Conservation (phyloP, 345 rosid species). For the Corchorus olitorius region DNA sequence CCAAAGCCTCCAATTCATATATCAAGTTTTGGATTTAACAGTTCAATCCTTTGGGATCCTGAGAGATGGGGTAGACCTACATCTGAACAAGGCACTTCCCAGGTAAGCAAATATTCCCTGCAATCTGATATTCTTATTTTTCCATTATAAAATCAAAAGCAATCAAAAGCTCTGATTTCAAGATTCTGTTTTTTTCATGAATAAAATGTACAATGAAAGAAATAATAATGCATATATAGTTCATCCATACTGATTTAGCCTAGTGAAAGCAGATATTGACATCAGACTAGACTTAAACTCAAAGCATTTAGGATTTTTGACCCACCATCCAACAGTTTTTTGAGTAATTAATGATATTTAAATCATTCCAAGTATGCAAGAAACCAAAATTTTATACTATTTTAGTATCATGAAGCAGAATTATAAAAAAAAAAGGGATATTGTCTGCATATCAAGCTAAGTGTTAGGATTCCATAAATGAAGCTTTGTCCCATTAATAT, state of each 20-base stretch:
- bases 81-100: slow-evolving; percentile 59
- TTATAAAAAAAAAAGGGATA: too few species aligned
- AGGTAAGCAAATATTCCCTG: slow-evolving; percentile 37
- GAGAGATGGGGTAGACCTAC: slow-evolving; percentile 93
- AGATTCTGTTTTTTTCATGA: not conserved
- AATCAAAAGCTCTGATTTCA: not conserved
- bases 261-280: not conserved
- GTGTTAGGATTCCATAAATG: not conserved
- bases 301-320: not conserved
- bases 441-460: not conserved
- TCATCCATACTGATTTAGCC: not conserved
- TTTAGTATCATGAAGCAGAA: too few species aligned
- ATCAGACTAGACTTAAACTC: not conserved
- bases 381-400: too few species aligned
- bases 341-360: not conserved
- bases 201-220: too few species aligned
- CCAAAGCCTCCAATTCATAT: slow-evolving; percentile 53
- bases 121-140: not conserved
- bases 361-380: not conserved
- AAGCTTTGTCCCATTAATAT: not conserved
- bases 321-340: not conserved
- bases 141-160: not conserved
- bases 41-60: slow-evolving; percentile 86
- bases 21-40: slow-evolving; percentile 74
- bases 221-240: too few species aligned